These are phyloP conservation scores for Calocera cornea DNA, from an alignment of 768 basidiomycete genomes.

Conservation along the genomic window DNA sequence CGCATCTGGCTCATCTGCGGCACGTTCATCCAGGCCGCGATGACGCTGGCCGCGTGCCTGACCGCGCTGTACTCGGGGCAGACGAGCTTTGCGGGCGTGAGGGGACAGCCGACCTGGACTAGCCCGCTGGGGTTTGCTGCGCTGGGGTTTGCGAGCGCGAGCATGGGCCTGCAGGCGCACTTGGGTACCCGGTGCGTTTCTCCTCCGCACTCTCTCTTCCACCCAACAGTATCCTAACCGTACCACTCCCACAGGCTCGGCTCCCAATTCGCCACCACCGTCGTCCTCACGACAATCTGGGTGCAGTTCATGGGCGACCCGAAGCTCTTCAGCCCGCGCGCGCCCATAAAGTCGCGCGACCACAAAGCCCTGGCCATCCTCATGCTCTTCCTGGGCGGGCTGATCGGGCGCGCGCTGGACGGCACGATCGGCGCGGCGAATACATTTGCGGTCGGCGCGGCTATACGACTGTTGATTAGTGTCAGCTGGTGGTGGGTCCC, in stretches of 20 bases:
- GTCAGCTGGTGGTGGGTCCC: conserved; percentile 56
- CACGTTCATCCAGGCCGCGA: conserved; percentile 57
- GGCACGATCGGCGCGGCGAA: conserved; percentile 43
- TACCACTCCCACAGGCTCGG: background rate
- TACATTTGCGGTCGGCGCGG: conserved; percentile 53
- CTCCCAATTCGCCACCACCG: conserved; percentile 24
- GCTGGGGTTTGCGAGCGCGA: conserved; percentile 66
- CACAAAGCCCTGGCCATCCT: conserved; percentile 36
- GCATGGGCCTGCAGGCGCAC: conserved; percentile 74
- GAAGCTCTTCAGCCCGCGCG: conserved; percentile 45
- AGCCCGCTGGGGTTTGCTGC: conserved; percentile 52
- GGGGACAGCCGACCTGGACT: conserved; percentile 59
- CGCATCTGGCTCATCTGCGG: conserved; percentile 62
- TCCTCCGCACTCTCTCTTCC: conserved; percentile 23
- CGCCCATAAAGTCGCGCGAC: conserved; percentile 47
- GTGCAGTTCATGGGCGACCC: conserved; percentile 79
- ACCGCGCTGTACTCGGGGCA: conserved; percentile 57
- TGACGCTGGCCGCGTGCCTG: conserved; percentile 62
- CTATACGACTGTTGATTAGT: conserved; percentile 46
- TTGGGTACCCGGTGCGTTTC: conserved; percentile 68
- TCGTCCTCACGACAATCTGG: conserved; percentile 79
- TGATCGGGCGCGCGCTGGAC: conserved; percentile 29
- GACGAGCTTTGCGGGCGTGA: conserved; percentile 31
- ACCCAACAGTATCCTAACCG: conserved; percentile 46
- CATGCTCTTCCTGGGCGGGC: conserved; percentile 53